phyloP scores from a whole-genome alignment of 495 filamentous ascomycete species.

The Aspergillus baeticus region DNA sequence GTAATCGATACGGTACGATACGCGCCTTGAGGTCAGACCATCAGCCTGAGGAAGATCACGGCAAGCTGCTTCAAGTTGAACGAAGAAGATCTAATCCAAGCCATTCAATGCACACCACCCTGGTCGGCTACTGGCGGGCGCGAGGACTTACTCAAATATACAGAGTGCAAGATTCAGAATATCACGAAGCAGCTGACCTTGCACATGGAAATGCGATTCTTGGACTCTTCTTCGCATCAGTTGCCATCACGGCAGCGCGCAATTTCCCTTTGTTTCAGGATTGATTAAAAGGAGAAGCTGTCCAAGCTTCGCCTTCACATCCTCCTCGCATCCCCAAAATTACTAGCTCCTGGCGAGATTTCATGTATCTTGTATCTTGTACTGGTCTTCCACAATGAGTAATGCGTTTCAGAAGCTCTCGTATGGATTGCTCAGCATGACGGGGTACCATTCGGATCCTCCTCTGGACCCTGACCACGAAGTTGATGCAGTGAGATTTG shows the following conservation, averaged over 20 bases:
- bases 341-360: background rate
- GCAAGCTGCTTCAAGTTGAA: slow-evolving; percentile 22
- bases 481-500: no score
- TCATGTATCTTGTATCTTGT: background rate
- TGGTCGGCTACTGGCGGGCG: background rate
- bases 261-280: slow-evolving; percentile 12
- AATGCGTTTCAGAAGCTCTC: background rate
- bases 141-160: no score
- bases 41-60: slow-evolving; percentile 11
- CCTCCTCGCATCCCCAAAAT: slow-evolving; percentile 6
- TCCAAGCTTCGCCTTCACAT: slow-evolving; percentile 1
- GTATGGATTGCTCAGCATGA: no score
- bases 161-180: background rate
- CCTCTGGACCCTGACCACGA: no score
- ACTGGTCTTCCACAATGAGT: background rate
- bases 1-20: slow-evolving; percentile 14
- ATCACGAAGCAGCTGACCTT: background rate
- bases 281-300: slow-evolving; percentile 5
- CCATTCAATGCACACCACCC: slow-evolving; percentile 1
- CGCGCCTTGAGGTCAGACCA: background rate
- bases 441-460: no score
- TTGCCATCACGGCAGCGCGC: background rate
- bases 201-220: background rate
- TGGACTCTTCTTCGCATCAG: background rate
- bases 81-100: slow-evolving; percentile 14